These are phyloP conservation scores for Dictyostelium capitatum DNA, from an alignment of 78 protist genomes.

Conservation along the genomic window DNA sequence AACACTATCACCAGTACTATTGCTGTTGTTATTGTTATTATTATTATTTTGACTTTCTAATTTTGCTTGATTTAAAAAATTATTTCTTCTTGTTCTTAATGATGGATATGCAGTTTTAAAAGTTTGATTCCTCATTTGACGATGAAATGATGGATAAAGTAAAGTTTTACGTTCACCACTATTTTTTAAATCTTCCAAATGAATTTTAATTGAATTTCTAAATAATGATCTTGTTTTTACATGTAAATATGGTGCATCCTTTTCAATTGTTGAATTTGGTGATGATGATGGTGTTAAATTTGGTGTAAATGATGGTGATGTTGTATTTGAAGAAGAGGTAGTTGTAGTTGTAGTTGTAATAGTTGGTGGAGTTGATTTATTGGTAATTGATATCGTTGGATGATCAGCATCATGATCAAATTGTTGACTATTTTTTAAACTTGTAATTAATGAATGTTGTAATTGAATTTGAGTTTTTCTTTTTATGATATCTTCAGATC, in stretches of 20 bases:
- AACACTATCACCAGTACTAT: neutral
- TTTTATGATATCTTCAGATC: slow-evolving; percentile 49
- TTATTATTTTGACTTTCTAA: neutral
- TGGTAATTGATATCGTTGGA: neutral
- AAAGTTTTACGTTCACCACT: neutral
- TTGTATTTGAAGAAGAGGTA: neutral
- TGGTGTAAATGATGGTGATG: neutral
- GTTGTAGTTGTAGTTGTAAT: neutral
- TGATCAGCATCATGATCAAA: neutral
- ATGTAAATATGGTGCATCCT: neutral
- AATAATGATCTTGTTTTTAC: neutral
- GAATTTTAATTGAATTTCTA: slow-evolving; percentile 46
- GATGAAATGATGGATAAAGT: slow-evolving; percentile 65
- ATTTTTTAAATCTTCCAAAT: slow-evolving; percentile 23
- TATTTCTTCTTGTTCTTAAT: neutral
- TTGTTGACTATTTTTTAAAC: neutral
- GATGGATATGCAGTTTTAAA: slow-evolving; percentile 35
- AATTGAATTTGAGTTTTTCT: slow-evolving; percentile 61
- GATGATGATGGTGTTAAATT: neutral
- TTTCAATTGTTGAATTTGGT: neutral
- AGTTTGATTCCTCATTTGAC: slow-evolving; percentile 45
- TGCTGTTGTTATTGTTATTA: neutral
- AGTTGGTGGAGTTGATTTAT: neutral
- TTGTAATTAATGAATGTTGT: slow-evolving; percentile 39
- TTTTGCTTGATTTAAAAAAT: slow-evolving; percentile 24